A percentile compares a stretch with the other conserved stretches of the same genome.
Evolutionary conservation across 148 eudicot genomes (phyloP).

Genomic region (Diospyros kaki): DNA sequence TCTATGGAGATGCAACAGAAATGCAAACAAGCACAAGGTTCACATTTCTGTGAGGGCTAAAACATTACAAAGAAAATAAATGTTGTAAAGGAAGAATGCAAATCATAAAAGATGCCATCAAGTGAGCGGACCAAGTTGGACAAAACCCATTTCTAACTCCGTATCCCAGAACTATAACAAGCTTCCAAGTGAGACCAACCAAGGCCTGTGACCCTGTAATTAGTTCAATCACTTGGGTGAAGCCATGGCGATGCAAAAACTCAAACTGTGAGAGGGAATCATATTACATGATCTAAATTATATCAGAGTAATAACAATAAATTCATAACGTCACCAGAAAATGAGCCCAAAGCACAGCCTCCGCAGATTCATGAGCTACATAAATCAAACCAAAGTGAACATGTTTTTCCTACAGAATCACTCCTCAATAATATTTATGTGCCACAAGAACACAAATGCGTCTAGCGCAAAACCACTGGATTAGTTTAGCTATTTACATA

Average conservation of each 20-base stretch:
- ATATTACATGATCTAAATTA: neutral
- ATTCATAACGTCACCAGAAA: neutral
- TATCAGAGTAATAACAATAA: neutral
- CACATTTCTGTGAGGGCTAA: neutral
- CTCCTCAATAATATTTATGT: neutral
- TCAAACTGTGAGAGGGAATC: neutral
- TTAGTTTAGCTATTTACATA: neutral
- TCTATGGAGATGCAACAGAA: neutral
- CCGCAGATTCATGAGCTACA: no score
- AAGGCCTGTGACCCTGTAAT: neutral
- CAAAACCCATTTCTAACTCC: neutral
- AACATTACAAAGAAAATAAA: no score
- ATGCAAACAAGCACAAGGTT: neutral
- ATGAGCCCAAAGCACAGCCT: no score
- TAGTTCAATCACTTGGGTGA: neutral
- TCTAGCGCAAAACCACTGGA: neutral
- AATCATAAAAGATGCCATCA: neutral
- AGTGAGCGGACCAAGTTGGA: neutral
- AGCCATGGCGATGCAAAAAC: neutral
- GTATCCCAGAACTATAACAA: neutral
- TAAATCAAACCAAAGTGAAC: neutral
- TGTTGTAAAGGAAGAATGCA: no score
- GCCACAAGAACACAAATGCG: neutral
- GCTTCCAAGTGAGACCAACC: neutral
- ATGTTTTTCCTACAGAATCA: neutral